Percentiles rank a stretch among this genome's conserved stretches.
These are phyloP conservation scores for Linum trigynum DNA, from an alignment of 345 rosid species.

Conservation along the genomic window DNA sequence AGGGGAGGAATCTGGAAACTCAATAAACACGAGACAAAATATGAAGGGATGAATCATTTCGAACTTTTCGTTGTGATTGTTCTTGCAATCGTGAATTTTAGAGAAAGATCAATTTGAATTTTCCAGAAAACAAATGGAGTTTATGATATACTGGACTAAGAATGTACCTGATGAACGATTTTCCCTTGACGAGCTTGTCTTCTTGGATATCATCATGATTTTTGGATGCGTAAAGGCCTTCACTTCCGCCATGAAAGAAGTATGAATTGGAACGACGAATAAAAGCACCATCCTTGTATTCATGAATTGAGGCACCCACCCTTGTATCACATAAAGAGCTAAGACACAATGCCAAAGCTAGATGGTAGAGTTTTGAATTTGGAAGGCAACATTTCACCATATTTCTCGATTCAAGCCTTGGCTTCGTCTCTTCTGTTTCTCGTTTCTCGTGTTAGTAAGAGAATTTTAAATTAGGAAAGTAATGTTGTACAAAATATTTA, in stretches of 20 bases:
- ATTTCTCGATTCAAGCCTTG: neutral
- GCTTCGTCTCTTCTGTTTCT: neutral
- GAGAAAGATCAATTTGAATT: neutral
- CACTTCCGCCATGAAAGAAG: conserved; percentile 52
- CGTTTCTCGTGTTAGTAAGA: neutral
- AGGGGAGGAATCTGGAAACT: neutral
- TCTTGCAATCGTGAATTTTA: neutral
- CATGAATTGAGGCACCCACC: conserved; percentile 37
- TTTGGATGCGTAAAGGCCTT: conserved; percentile 44
- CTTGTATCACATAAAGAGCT: neutral
- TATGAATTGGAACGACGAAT: conserved; percentile 38
- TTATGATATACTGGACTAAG: neutral
- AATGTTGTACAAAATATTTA: neutral
- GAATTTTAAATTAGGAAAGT: neutral
- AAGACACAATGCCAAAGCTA: neutral
- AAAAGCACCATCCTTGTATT: conserved; percentile 29
- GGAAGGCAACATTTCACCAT: neutral
- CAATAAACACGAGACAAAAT: no score
- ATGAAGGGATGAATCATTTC: neutral
- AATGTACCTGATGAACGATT: conserved; percentile 35
- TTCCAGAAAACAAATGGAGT: neutral
- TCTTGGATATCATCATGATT: conserved; percentile 11
- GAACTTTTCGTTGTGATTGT: neutral
- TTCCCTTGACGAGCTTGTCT: conserved; percentile 29
- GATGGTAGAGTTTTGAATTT: neutral